phyloP scores from a whole-genome alignment of 2,329 filamentous ascomycete species.

The Chalaropsis thielavioides region DNA sequence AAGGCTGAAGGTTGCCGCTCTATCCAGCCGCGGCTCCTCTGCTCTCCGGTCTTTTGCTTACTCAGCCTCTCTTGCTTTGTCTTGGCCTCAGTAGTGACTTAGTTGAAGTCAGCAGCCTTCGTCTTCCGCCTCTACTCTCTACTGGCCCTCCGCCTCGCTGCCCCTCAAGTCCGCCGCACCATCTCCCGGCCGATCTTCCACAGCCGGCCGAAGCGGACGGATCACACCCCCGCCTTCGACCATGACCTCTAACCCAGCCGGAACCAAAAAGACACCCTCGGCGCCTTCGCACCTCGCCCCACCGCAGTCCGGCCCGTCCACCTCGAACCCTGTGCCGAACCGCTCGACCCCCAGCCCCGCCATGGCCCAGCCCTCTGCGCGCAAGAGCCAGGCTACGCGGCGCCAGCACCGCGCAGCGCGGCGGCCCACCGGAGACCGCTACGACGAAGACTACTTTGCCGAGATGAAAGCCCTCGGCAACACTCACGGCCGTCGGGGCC shows the following conservation, averaged over 20 bases:
- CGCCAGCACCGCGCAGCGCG: constrained; percentile 76
- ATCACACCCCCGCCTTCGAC: not conserved
- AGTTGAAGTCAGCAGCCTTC: not conserved
- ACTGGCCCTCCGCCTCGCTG: too few relatives aligned
- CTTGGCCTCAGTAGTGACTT: not conserved
- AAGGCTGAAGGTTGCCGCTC: not conserved
- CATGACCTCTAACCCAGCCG: not conserved
- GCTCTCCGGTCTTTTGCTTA: not conserved
- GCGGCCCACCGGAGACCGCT: constrained; percentile 40
- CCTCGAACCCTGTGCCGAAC: not conserved
- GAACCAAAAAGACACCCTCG: not conserved
- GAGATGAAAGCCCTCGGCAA: constrained; percentile 52
- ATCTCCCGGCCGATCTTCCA: too few relatives aligned
- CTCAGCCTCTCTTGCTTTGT: not conserved
- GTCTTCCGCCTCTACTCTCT: not conserved
- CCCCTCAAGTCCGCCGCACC: too few relatives aligned
- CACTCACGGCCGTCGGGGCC: constrained; percentile 61
- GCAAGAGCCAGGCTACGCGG: constrained; percentile 61
- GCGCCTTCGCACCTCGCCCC: not conserved
- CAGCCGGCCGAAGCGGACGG: not conserved
- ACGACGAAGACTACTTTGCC: constrained; percentile 69
- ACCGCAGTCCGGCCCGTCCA: not conserved
- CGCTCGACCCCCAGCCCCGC: not conserved
- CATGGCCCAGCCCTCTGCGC: constrained; percentile 33
- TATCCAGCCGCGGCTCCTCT: not conserved